Evolutionary conservation across 2,329 filamentous ascomycete species (phyloP), one percentile per base, ranked within the genome.

Genomic region (Pseudogymnoascus pannorum): DNA sequence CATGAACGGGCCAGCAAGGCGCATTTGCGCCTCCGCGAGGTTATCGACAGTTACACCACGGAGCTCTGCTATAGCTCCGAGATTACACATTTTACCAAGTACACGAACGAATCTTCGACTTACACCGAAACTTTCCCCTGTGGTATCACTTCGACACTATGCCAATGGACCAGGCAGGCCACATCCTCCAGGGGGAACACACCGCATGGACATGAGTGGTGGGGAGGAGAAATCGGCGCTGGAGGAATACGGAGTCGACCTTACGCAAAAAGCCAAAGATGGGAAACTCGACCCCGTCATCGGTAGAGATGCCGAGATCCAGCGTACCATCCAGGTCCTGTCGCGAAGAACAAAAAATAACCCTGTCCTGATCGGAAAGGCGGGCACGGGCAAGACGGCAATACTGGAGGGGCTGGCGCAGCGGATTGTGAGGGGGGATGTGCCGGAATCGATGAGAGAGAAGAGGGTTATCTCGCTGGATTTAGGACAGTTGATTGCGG

Each of bases 281-380:
- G 94, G 94, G 40, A 97, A 96, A 72, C 81, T 99, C 3, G 94
- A 99, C 71, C 94, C 94, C 0, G 93, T 97, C 12, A 97, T 99
- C 70, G 94, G 94, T 18, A 83, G 94, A 73, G 92, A 97, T 69
- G 80, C 84, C 4, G 94, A 97, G 73, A 96, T 97, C 59, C 91
- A 96, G 71, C 82, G 94, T 58, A 96, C 92, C 0, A 97, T 97
- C 63, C 94, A 97, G 71, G 89, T 99, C 9, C 77, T 99, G 1
- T 97, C 92, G 14, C 81, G 94, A 65, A 82, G 94, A 64, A 97
- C 94, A 6, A 97, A 97, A 75, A 97, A 96, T 68, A 64, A 64
- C 31, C 92, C 92, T 0, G 92, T 97, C 0, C 78, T 97, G n/a
- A 96, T 97, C 62, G 93, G 93, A 64, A 87, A 86, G 54, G 91